Evolutionary conservation across 805 yeast genomes (phyloP).

Genomic region (Jamesozyma gamospora): DNA sequence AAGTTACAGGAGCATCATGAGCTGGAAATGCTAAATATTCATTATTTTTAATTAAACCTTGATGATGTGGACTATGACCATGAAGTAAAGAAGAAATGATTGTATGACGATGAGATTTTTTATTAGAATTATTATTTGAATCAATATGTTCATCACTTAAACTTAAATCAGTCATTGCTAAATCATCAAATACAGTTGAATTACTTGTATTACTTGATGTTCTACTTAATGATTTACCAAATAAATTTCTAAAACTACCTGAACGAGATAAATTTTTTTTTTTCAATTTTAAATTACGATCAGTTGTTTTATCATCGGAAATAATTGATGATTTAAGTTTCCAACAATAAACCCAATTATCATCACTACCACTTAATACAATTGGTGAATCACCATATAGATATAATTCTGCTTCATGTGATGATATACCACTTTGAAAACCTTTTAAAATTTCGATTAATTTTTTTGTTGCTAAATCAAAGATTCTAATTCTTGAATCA

Average conservation of each 20-base stretch:
- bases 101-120: conserved; percentile 2
- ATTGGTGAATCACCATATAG: conserved; percentile 5
- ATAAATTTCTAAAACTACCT: conserved; percentile 9
- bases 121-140: background rate
- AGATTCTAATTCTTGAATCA: conserved; percentile 67
- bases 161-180: background rate
- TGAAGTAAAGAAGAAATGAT: background rate
- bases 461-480: conserved; percentile 43
- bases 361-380: conserved; percentile 74
- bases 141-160: background rate
- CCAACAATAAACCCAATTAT: conserved; percentile 84
- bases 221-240: conserved; percentile 6
- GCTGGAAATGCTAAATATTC: conserved; percentile 69
- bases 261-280: conserved; percentile 6
- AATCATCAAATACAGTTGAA: background rate
- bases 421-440: conserved; percentile 54
- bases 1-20: conserved; percentile 61
- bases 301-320: background rate
- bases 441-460: conserved; percentile 68
- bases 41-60: conserved; percentile 29
- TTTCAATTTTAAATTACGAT: background rate
- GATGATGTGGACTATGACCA: background rate
- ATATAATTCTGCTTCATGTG: conserved; percentile 45
- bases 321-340: conserved; percentile 29
- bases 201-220: conserved; percentile 5